Evolutionary conservation across 2,329 filamentous ascomycete species (phyloP), one percentile per base, ranked within the genome.

Genomic region (Colletotrichum spaethianum): DNA sequence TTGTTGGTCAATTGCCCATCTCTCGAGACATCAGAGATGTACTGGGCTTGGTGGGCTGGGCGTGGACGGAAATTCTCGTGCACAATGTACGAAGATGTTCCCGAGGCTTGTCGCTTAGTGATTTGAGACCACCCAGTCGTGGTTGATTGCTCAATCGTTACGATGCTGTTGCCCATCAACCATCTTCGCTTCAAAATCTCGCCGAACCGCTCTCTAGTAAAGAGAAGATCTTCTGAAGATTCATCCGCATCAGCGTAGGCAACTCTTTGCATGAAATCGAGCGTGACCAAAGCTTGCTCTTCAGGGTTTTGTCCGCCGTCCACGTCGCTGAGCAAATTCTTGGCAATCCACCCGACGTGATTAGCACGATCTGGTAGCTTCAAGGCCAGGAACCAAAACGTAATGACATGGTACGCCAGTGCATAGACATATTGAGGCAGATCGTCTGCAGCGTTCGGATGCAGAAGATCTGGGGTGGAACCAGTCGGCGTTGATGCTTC

Each of bases 361-460:
- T 91, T 94, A 42, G 92, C 90, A 62, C 96, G 92, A 79, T 98
- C 95, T 46, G 92, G 90, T 63, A 98, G 88, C 78, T 94, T 96
- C 76, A 99, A 82, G 1, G 95, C 93, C 76, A 99, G 87, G 80
- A 98, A 99, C 96, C 96, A 99, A 79, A 97, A 98, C 1, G 95
- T 93, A 75, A 99, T 95, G 76, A 98, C 94, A 80, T 98, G 95
- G 79, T 98, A 98, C 11, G 96, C 96, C 63, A 98, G 86, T 1
- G 95, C 93, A 80, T 97, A 96, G 33, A 99, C 94, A 80, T 99
- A 99, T 81, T 96, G 93, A 5, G 95, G 95, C 61, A 98, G 86
- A 75, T 96, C 94, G 73, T 96, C 93, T 38, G 65, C 62, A 11
- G 81, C 76, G 59, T 78, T 82, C 16, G 82, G 79, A 36, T 71